phyloP scores from a whole-genome alignment of 371 early-diverging fungal species.

The Haplosporangium sp. region DNA sequence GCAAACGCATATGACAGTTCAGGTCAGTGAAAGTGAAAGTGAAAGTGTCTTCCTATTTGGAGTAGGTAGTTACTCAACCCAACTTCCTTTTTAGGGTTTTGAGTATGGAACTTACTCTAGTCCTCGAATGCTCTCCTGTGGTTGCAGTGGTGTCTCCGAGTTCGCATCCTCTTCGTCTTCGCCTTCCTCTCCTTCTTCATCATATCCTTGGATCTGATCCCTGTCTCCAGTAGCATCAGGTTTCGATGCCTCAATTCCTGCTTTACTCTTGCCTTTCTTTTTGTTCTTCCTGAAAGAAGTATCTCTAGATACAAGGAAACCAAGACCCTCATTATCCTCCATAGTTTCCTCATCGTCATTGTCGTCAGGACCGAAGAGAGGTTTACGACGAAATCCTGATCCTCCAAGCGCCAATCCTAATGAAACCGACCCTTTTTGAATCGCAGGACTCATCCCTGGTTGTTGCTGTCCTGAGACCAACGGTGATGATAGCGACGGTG shows the following conservation, averaged over 20 bases:
- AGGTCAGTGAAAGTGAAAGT: not conserved
- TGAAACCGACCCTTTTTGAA: slow-evolving; percentile 41
- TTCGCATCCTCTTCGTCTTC: slow-evolving; percentile 40
- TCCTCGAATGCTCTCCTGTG: slow-evolving; percentile 46
- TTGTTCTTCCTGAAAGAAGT: not conserved
- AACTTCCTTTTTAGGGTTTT: too few species aligned
- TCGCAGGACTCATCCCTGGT: slow-evolving; percentile 52
- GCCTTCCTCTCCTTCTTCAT: slow-evolving; percentile 6
- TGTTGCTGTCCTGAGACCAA: slow-evolving; percentile 14
- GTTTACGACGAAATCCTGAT: slow-evolving; percentile 50
- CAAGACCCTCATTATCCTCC: not conserved
- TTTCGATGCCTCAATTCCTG: slow-evolving; percentile 15
- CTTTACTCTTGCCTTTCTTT: slow-evolving; percentile 2
- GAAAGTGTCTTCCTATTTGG: too few species aligned
- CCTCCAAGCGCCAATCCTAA: slow-evolving; percentile 53
- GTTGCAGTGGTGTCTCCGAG: slow-evolving; percentile 48
- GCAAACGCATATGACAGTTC: not conserved
- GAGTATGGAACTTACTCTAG: slow-evolving; percentile 28
- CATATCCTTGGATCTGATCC: not conserved
- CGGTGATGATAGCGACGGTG: slow-evolving; percentile 2
- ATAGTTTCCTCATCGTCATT: slow-evolving; percentile 11
- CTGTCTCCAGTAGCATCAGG: slow-evolving; percentile 3
- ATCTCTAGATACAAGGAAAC: not conserved
- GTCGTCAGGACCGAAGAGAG: slow-evolving; percentile 45
- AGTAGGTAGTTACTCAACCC: too few species aligned